Percentiles rank a stretch among this genome's conserved stretches.
Evolutionary conservation across 2,329 filamentous ascomycete species (phyloP).

Genomic region (Cadophora sp.): DNA sequence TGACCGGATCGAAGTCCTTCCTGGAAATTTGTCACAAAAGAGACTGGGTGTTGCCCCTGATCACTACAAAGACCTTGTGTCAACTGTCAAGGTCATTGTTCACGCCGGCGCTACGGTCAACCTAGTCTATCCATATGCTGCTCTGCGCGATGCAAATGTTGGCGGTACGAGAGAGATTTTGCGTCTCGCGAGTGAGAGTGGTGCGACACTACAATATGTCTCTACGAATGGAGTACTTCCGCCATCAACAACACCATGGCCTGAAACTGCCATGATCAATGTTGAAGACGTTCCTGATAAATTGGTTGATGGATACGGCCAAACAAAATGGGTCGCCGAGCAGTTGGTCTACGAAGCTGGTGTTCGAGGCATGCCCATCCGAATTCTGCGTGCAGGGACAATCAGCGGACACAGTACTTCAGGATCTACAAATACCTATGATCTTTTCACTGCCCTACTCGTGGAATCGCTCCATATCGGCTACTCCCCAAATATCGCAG

Average conservation of each 20-base stretch:
- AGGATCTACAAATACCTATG: constrained; percentile 79
- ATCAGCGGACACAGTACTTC: constrained; percentile 80
- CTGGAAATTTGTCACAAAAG: constrained; percentile 74
- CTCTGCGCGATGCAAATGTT: constrained; percentile 76
- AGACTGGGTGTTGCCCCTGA: constrained; percentile 72
- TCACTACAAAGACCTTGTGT: constrained; percentile 68
- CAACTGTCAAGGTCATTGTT: constrained; percentile 73
- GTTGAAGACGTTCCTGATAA: constrained; percentile 71
- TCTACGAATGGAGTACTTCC: constrained; percentile 84
- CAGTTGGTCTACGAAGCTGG: constrained; percentile 79
- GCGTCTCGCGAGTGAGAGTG: constrained; percentile 69
- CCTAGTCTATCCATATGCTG: constrained; percentile 81
- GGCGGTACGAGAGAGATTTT: constrained; percentile 80
- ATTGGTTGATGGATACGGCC: constrained; percentile 86
- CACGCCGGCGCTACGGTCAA: constrained; percentile 83
- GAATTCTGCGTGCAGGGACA: constrained; percentile 81
- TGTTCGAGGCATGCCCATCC: constrained; percentile 73
- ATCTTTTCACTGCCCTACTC: constrained; percentile 77
- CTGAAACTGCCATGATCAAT: constrained; percentile 70
- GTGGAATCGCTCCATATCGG: constrained; percentile 80
- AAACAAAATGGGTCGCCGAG: constrained; percentile 81
- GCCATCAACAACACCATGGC: constrained; percentile 72
- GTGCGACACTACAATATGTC: constrained; percentile 78
- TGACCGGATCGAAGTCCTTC: constrained; percentile 77
- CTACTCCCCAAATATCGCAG: constrained; percentile 71